Evolutionary conservation across 116 monocot species (phyloP).

Genomic region (Dioscorea cayenensis): DNA sequence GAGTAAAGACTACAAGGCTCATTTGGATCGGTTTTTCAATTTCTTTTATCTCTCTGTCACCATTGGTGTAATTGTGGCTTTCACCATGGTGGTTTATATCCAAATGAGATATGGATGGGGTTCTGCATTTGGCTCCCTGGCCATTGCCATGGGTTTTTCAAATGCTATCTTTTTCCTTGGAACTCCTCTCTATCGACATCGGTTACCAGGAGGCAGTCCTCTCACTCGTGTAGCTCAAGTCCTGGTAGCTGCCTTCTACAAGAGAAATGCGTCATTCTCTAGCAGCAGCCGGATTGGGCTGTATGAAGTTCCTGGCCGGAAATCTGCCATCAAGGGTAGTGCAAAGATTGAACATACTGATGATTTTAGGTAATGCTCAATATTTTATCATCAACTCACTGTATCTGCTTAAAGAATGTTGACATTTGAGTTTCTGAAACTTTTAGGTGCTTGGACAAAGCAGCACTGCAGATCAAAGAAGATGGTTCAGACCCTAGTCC

Average conservation of each 20-base stretch:
- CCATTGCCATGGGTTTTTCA: slow-evolving; percentile 77
- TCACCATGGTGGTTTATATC: slow-evolving; percentile 84
- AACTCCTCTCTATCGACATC: slow-evolving; percentile 79
- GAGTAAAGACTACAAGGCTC: slow-evolving; percentile 45
- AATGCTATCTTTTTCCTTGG: slow-evolving; percentile 72
- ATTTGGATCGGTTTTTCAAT: slow-evolving; percentile 80
- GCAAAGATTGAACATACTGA: slow-evolving; percentile 83
- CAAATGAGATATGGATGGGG: slow-evolving; percentile 86
- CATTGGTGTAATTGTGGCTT: slow-evolving; percentile 64
- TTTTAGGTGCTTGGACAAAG: slow-evolving; percentile 78
- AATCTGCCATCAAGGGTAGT: slow-evolving; percentile 84
- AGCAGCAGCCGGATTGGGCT: slow-evolving; percentile 52
- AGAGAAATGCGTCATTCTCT: slow-evolving; percentile 60
- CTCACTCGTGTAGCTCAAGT: slow-evolving; percentile 86
- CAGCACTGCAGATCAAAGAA: slow-evolving; percentile 64
- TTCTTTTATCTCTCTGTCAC: slow-evolving; percentile 91
- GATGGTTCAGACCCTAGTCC: slow-evolving; percentile 51
- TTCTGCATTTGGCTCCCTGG: slow-evolving; percentile 75
- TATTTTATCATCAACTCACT: background rate
- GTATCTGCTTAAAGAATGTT: background rate
- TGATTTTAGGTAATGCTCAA: slow-evolving; percentile 61
- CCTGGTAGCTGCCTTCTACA: slow-evolving; percentile 68
- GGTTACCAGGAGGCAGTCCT: slow-evolving; percentile 83
- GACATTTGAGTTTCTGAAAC: background rate
- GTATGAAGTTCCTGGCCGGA: slow-evolving; percentile 75